Conservation (phyloP, 106 monocot species). For the Triglochin maritima region DNA sequence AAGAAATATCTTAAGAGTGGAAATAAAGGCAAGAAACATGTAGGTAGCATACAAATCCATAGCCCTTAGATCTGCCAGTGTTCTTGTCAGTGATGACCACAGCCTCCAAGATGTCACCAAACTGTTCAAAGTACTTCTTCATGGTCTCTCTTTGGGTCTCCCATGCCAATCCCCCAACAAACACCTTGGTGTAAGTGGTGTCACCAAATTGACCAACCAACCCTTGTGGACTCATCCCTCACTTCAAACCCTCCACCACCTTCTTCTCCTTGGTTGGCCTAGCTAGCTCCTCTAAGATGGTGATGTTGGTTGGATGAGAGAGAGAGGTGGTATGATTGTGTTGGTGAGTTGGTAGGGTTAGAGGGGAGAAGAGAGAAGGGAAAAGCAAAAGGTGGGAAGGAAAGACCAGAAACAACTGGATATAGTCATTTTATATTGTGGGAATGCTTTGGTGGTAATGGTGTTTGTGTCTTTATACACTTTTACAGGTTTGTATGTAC, state of each 20-base stretch:
- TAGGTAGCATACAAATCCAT: slow-evolving; percentile 29
- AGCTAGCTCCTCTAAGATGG: background rate
- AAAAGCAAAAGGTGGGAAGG: background rate
- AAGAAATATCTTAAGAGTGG: background rate
- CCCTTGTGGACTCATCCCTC: slow-evolving; percentile 41
- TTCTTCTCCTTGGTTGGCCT: slow-evolving; percentile 5
- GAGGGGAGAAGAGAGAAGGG: slow-evolving; percentile 1
- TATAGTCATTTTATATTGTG: slow-evolving; percentile 1
- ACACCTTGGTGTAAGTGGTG: slow-evolving; percentile 45
- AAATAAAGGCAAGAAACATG: background rate
- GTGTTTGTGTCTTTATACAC: no score
- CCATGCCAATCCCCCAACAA: slow-evolving; percentile 47
- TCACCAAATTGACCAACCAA: slow-evolving; percentile 15
- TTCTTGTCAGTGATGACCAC: slow-evolving; percentile 48
- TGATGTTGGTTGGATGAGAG: background rate
- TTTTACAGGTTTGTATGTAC: no score
- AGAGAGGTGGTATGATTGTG: background rate
- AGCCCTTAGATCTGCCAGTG: slow-evolving; percentile 47
- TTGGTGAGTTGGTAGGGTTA: slow-evolving; percentile 1
- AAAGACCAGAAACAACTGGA: slow-evolving; percentile 3
- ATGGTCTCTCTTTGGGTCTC: slow-evolving; percentile 37
- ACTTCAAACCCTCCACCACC: background rate
- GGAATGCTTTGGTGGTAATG: background rate
- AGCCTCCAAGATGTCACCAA: slow-evolving; percentile 50
- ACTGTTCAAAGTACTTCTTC: slow-evolving; percentile 48